Base-by-base conservation (phyloP, 225 moss, liverwort and hornwort species). In the Anthoceros angustus region DNA sequence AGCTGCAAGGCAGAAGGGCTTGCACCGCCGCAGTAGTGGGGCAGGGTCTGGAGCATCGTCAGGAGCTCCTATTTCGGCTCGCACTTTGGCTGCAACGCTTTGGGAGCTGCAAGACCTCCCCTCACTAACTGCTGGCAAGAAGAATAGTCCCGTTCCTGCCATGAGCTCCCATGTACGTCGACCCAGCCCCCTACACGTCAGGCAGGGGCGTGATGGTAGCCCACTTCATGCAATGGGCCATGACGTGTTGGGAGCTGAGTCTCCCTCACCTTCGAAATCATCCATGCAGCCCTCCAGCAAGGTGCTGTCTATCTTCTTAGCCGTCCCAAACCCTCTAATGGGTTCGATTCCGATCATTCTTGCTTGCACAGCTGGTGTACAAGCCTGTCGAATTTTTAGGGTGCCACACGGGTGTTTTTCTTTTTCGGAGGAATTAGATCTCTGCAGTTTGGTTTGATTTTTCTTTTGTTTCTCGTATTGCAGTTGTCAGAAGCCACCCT, bases 51-150 rank as follows among this genome's bases (percentile, higher is more conserved):
- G 82, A 25, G 76, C 78, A 2, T 74, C 79, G 9, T 73, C 88
- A 48, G 84, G 55, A 15, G 55, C 23, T 55, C n/a, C 55, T n/a
- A 55, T 95, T 18, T 88, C 95, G 10, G 95, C 95, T 69, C 86
- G 95, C 55, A 91, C 91, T 64, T 91, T 95, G 0, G 95, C 95
- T 40, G 91, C 91, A 70, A 88, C 88, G 18, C 66, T 95, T 42
- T 95, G 95, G 95, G 95, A 91, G 71, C 85, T 95, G 5, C 95
- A 95, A 72, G 95, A 95, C 64, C 86, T 86, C 62, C 88, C 91
- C 11, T 80, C 84, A 39, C 79, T 91, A 70, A 61, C 65, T 25
- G 60, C 66, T 18, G 63, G 67, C 20, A 77, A 69, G 61, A 75
- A 72, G 65, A 40, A 70, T 5, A 73, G 78, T 63, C 50, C 64